Conservation (phyloP, 1,284 basidiomycete species). For the Pulveroboletus sp. region DNA sequence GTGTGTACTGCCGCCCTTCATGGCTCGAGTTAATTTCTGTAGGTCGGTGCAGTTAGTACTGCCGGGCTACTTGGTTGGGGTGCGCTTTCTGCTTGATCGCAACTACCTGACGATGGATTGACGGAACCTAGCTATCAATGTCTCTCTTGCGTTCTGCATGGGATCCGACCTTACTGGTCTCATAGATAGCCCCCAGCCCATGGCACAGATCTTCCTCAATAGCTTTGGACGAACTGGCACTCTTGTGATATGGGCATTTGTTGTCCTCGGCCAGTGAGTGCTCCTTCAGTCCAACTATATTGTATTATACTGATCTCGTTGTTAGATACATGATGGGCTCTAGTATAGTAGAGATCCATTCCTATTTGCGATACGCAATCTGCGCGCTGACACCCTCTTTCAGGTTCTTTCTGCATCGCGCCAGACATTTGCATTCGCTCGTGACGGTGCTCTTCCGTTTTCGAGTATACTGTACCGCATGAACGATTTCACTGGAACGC, state of each 20-base stretch:
- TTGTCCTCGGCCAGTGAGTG: conserved; percentile 65
- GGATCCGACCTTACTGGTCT: conserved; percentile 61
- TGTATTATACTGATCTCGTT: not conserved
- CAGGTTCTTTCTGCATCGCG: conserved; percentile 60
- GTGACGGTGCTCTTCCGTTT: conserved; percentile 72
- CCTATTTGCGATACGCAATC: not conserved
- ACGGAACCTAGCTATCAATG: conserved; percentile 51
- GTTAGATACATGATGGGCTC: conserved; percentile 73
- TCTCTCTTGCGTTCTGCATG: conserved; percentile 64
- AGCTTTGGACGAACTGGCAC: conserved; percentile 65
- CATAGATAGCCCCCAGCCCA: conserved; percentile 66
- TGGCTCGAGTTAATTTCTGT: not conserved
- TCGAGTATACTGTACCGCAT: conserved; percentile 69
- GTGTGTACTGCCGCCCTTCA: not conserved
- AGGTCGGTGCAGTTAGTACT: conserved; percentile 53
- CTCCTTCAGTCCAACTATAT: not conserved
- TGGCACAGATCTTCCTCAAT: conserved; percentile 71
- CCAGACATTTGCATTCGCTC: conserved; percentile 62
- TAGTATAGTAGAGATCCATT: conserved; percentile 51
- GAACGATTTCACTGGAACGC: conserved; percentile 62
- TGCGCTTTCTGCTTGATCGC: no score
- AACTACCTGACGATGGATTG: not conserved
- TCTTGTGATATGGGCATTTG: conserved; percentile 63
- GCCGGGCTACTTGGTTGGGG: conserved; percentile 71
- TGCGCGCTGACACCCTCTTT: not conserved